Base-by-base conservation (phyloP, 371 early-diverging fungal species). In the Mortierella sp. region DNA sequence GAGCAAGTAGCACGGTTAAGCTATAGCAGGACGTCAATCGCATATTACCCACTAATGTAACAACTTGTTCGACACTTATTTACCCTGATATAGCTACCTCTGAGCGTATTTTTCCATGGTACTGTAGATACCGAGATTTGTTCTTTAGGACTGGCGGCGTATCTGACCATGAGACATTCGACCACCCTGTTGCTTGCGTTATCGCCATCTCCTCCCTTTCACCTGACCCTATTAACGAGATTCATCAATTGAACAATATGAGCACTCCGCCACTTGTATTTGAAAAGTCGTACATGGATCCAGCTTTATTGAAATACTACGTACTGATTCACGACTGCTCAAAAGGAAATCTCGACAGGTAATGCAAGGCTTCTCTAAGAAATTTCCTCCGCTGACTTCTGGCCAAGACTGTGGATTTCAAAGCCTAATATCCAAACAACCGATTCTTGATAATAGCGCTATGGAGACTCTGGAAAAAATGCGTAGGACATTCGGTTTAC, bases 91-190 rank as follows among this genome's bases (percentile, higher is more conserved):
- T 58, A 70, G 70, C 72, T 32, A 10, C 72, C 22, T 23, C 71
- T 12, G 63, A 66, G 45, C 58, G 54, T n/a, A 57, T 87, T 42
- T 92, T 92, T 37, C 98, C 98, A n/a, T 97, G 97, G 97, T 98
- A 94, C 85, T 74, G 87, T 8, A 82, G 87, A 69, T 97, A 95
- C 74, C 86, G 93, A 40, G 85, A 92, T 42, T 81, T 89, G 28
- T 85, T 95, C 62, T 86, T 94, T 22, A 85, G 87, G 35, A 81
- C 87, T 19, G 86, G 89, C 62, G 93, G 92, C 3, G 87, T 91
- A 9, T 88, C 93, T 0, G 97, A 97, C 68, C 96, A 97, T 70
- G 97, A 97, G 72, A 91, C 96, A 6, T 97, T 98, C 77, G 94
- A 95, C 64, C 97, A 97, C 74, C 98, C 98, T 2, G 93, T 97